Evolutionary conservation across 1,284 basidiomycete species (phyloP).

Genomic region (Rhodotorula sp.): DNA sequence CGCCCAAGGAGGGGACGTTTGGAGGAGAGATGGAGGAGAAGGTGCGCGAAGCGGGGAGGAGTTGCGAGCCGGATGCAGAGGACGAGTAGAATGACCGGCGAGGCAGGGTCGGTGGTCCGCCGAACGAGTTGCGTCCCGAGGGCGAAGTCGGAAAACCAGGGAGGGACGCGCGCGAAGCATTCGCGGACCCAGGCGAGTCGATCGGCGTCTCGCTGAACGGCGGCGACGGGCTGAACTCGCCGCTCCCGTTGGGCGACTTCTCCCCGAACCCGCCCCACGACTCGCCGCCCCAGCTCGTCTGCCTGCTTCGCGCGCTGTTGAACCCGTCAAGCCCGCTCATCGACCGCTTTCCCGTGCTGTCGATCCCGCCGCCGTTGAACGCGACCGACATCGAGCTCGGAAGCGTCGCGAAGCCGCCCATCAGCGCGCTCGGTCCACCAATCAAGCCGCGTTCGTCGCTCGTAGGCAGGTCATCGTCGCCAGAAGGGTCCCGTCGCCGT

Average conservation of each 20-base stretch:
- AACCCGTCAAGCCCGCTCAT: conserved; percentile 16
- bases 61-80: conserved; percentile 6
- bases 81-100: conserved; percentile 22
- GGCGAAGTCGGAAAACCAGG: background rate
- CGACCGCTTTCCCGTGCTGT: conserved; percentile 24
- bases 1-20: background rate
- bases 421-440: background rate
- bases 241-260: conserved; percentile 7
- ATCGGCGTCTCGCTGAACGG: conserved; percentile 16
- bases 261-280: conserved; percentile 12
- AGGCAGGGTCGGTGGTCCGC: conserved; percentile 8
- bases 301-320: background rate
- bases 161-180: background rate
- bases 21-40: conserved; percentile 9
- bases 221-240: conserved; percentile 16
- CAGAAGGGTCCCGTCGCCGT: background rate
- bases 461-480: background rate
- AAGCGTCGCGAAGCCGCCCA: conserved; percentile 7
- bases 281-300: conserved; percentile 34
- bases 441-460: conserved; percentile 10
- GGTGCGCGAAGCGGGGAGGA: conserved; percentile 13
- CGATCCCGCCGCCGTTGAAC: conserved; percentile 1
- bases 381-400: conserved; percentile 28
- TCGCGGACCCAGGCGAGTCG: conserved; percentile 3
- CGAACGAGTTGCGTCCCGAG: conserved; percentile 13